Conservation (phyloP, 208 protist species). For the Wallacemonas sp. region DNA sequence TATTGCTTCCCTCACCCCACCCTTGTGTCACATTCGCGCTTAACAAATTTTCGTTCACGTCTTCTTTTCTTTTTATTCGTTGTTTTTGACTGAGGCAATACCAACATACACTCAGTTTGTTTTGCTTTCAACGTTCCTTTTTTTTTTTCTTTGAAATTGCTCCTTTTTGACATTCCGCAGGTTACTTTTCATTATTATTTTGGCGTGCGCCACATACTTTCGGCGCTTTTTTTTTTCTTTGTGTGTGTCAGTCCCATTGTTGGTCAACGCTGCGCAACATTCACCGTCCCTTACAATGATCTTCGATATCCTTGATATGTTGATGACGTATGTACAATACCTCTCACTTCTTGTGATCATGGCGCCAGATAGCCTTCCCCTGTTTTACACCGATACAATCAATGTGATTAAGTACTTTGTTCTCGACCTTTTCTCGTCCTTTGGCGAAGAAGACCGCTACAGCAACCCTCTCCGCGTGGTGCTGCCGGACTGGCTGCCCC, state of each 20-base stretch:
- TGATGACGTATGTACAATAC: conserved; percentile 73
- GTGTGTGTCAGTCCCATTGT: too few relatives aligned
- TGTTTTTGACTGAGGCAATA: too few relatives aligned
- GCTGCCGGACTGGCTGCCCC: conserved; percentile 61
- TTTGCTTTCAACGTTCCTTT: conserved; percentile 3
- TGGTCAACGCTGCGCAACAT: too few relatives aligned
- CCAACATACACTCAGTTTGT: conserved; percentile 3
- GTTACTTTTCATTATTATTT: conserved; percentile 8
- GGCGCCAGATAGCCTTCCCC: conserved; percentile 39
- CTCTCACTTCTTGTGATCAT: conserved; percentile 58
- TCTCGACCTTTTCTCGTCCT: conserved; percentile 25
- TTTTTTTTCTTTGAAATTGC: neutral
- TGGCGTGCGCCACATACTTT: too few relatives aligned
- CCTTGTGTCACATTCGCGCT: too few relatives aligned
- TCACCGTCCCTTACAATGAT: conserved; percentile 33
- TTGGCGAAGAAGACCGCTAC: conserved; percentile 37
- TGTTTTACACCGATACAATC: conserved; percentile 47
- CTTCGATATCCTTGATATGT: conserved; percentile 76
- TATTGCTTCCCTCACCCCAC: too few relatives aligned
- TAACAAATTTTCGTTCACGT: too few relatives aligned
- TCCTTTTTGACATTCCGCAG: neutral
- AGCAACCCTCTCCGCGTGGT: conserved; percentile 35
- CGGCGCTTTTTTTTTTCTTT: conserved; percentile 15
- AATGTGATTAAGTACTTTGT: conserved; percentile 31
- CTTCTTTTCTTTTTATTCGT: too few relatives aligned